Conservation (phyloP, 176 grass and related monocot genomes). For the Oryza glaberrima region DNA sequence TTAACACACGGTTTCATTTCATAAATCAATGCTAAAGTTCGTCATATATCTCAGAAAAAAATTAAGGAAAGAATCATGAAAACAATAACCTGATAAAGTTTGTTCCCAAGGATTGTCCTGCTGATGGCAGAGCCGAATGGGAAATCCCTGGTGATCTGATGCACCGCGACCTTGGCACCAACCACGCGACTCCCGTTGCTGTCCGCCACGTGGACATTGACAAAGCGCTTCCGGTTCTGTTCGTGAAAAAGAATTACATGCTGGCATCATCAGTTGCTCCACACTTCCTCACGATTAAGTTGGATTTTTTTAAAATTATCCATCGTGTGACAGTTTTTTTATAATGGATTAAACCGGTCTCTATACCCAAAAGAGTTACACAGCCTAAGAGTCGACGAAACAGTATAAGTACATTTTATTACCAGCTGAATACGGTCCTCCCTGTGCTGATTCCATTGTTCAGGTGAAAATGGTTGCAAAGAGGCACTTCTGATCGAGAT, state of each 20-base stretch:
- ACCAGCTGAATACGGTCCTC: conserved; percentile 69
- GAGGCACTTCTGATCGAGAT: conserved; percentile 68
- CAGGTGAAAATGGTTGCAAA: conserved; percentile 64
- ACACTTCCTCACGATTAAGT: background rate
- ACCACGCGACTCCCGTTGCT: conserved; percentile 49
- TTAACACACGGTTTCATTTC: too few relatives aligned
- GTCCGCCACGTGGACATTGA: conserved; percentile 63
- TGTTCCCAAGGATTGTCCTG: conserved; percentile 56
- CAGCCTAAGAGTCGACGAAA: background rate
- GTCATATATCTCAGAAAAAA: too few relatives aligned
- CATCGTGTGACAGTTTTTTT: too few relatives aligned
- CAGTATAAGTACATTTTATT: background rate
- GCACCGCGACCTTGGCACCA: conserved; percentile 51
- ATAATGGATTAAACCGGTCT: too few relatives aligned
- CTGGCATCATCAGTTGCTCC: background rate
- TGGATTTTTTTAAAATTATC: background rate
- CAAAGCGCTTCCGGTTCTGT: conserved; percentile 68
- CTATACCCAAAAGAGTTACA: too few relatives aligned
- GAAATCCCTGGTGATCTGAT: conserved; percentile 69
- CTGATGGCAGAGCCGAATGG: conserved; percentile 81
- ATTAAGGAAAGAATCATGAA: too few relatives aligned
- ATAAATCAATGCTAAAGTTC: too few relatives aligned
- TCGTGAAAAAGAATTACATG: background rate
- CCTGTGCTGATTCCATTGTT: conserved; percentile 78
- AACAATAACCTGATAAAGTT: conserved; percentile 59